A percentile compares a stretch with the other conserved stretches of the same genome.
Conservation (phyloP, 73 alveolate genomes). For the Tetrahymena elliotti region DNA sequence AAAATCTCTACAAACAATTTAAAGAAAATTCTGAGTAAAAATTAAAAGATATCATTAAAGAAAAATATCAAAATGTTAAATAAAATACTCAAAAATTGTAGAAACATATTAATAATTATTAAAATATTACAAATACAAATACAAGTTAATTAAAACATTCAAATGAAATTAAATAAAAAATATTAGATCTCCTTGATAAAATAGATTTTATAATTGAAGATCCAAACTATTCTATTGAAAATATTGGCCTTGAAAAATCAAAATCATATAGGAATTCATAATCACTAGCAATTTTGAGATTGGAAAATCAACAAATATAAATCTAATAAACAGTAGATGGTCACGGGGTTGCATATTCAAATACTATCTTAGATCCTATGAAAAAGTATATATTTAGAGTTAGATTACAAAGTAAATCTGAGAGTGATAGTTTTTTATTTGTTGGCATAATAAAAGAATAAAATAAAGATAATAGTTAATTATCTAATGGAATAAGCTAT, state of each 20-base stretch:
- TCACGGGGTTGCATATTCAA: background rate
- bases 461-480: background rate
- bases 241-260: background rate
- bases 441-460: background rate
- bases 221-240: too few relatives aligned
- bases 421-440: background rate
- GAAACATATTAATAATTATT: too few relatives aligned
- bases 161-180: too few relatives aligned
- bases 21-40: background rate
- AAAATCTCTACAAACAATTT: too few relatives aligned
- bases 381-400: background rate
- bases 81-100: background rate
- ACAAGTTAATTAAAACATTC: background rate
- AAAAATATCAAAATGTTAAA: too few relatives aligned
- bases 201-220: background rate
- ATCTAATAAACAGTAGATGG: background rate
- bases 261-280: background rate
- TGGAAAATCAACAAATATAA: background rate
- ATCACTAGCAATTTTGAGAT: background rate
- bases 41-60: background rate
- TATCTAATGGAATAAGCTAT: background rate
- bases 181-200: background rate
- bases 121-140: too few relatives aligned
- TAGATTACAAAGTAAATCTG: background rate
- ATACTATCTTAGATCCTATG: background rate